A percentile compares a stretch with the other conserved stretches of the same genome.
Evolutionary conservation across 2,329 filamentous ascomycete species (phyloP).

Genomic region (Colletotrichum tanaceti): DNA sequence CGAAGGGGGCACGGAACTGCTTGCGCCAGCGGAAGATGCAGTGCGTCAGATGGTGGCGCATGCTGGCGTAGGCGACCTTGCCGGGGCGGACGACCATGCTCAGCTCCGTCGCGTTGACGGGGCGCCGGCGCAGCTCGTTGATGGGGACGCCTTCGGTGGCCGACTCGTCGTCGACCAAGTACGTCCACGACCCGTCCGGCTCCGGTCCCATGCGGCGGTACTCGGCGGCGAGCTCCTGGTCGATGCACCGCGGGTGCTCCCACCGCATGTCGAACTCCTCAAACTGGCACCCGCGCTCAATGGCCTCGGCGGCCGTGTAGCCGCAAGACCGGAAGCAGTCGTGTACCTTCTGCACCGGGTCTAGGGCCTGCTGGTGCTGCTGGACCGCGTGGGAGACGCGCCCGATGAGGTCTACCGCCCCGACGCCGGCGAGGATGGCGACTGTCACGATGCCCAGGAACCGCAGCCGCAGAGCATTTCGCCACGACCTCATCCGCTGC

Average conservation of each 20-base stretch:
- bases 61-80: conserved; percentile 16
- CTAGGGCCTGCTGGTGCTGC: conserved; percentile 2
- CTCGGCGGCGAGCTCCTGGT: conserved; percentile 12
- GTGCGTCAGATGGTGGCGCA: conserved; percentile 13
- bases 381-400: conserved; percentile 6
- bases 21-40: conserved; percentile 26
- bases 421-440: conserved; percentile 3
- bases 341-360: conserved; percentile 11
- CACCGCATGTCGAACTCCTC: conserved; percentile 20
- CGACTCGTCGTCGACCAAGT: neutral
- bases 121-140: conserved; percentile 9
- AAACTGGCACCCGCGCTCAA: conserved; percentile 11
- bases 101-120: conserved; percentile 18
- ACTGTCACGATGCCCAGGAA: conserved; percentile 1
- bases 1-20: conserved; percentile 15
- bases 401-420: conserved; percentile 7
- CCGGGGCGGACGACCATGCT: conserved; percentile 12
- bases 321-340: conserved; percentile 21
- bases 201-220: conserved; percentile 12
- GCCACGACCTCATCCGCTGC: conserved; percentile 1
- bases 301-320: conserved; percentile 16
- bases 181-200: conserved; percentile 14
- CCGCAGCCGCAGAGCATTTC: neutral
- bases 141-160: conserved; percentile 18
- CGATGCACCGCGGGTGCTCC: conserved; percentile 11